Base-by-base conservation (phyloP, 2,329 filamentous ascomycete genomes). In the Myrmaecium sp. region DNA sequence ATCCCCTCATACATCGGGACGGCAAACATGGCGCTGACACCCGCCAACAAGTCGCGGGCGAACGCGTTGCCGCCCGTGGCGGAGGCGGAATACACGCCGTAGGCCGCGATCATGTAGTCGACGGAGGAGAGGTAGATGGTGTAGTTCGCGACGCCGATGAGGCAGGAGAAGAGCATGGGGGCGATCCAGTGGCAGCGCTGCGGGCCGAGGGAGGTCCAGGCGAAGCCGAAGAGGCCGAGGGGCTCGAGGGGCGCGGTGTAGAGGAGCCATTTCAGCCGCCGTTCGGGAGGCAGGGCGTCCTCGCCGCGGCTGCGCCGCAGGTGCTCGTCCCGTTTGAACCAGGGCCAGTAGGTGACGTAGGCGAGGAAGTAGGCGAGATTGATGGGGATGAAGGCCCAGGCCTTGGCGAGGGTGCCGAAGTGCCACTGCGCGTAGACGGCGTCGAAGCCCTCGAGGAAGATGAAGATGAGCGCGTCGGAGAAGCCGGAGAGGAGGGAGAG, bases 31-130 rank as follows among this genome's bases (percentile, higher is more conserved):
- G 75, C 76, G 6, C 77, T 64, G 4, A 80, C 58, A 44, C 77
- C 77, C 3, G 76, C 76, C 0, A 82, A 55, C 44, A 82, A 72
- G 42, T 83, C 77, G 35, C 77, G 62, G 2, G 73, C 62, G 57
- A 76, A 81, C 1, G 75, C 77, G 34, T 83, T 82, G 9, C 76
- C 77, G 21, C 77, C 77, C 0, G 77, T 82, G 0, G 77, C 77
- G 0, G 74, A 80, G 1, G 77, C 76, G 4, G 74, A 68, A 46
- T 78, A 82, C 0, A 69, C 69, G 0, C 76, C 77, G 36, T 81
- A 77, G 0, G 74, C 69, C 21, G 70, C 72, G 9, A 80, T 66
- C 70, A 81, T 80, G 54, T 82, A 82, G 46, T 82, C 74, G 33
- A 80, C 76, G 1, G 75, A 80, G 0, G 73, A 72, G 65, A 76